phyloP scores from a whole-genome alignment of 352 stramenopile genomes.

The Pythium monospermum region DNA sequence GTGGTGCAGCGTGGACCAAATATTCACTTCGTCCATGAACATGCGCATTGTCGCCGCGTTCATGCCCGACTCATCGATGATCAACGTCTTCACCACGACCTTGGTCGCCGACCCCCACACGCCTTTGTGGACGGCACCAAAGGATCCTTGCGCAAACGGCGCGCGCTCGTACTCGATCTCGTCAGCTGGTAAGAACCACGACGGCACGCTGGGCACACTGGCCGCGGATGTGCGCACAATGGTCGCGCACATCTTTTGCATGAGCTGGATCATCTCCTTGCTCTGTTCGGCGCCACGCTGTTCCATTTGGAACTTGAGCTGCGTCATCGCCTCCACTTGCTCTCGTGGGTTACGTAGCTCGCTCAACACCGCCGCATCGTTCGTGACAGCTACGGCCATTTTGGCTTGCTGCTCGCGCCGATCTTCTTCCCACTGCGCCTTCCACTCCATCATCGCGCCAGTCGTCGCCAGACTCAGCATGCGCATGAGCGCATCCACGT shows the following conservation, averaged over 20 bases:
- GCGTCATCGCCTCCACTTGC: background rate
- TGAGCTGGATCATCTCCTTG: background rate
- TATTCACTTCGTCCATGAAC: background rate
- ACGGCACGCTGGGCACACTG: too few relatives aligned
- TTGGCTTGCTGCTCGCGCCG: background rate
- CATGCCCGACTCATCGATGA: background rate
- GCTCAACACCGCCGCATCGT: background rate
- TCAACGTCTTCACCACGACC: conserved; percentile 8
- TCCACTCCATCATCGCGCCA: background rate
- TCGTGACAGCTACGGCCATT: background rate
- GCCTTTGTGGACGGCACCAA: background rate
- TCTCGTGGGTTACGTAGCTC: background rate
- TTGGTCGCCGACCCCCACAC: background rate
- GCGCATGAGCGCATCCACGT: background rate
- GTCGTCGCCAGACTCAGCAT: background rate
- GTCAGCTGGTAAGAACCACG: too few relatives aligned
- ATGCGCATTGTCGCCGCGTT: background rate
- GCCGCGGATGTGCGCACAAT: background rate
- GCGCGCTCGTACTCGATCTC: too few relatives aligned
- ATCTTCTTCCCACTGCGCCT: background rate
- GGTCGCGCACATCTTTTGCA: background rate
- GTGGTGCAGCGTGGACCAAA: conserved; percentile 88
- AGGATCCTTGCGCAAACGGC: background rate
- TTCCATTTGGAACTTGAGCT: background rate
- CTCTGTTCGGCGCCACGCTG: background rate